phyloP scores from a whole-genome alignment of 768 basidiomycete genomes.

The Hericium rajendrae region DNA sequence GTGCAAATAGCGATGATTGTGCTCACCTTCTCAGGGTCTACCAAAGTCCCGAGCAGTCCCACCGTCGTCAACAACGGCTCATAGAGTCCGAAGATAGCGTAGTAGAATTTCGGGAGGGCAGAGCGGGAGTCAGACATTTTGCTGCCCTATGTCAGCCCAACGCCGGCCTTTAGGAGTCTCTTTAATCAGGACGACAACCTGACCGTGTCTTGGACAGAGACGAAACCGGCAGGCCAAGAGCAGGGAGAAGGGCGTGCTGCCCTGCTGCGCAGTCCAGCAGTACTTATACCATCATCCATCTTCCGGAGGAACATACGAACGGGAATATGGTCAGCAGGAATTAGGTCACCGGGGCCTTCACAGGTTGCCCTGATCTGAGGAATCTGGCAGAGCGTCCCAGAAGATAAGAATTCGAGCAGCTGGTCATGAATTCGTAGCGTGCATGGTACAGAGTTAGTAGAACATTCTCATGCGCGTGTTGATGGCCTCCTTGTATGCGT shows the following conservation, averaged over 20 bases:
- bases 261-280: not conserved
- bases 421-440: not conserved
- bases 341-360: not conserved
- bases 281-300: not conserved
- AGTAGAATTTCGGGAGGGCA: slow-evolving; percentile 67
- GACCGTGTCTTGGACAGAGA: too few species aligned
- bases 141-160: not conserved
- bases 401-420: too few species aligned
- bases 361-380: not conserved
- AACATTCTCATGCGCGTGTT: not conserved
- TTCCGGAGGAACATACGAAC: not conserved
- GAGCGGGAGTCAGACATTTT: slow-evolving; percentile 37
- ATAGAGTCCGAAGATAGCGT: slow-evolving; percentile 61
- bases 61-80: slow-evolving; percentile 58
- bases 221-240: not conserved
- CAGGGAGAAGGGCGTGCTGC: not conserved
- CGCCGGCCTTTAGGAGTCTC: too few species aligned
- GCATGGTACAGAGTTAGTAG: not conserved
- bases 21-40: slow-evolving; percentile 56
- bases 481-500: too few species aligned
- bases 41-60: slow-evolving; percentile 57
- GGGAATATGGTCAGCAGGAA: not conserved
- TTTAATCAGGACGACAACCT: too few species aligned
- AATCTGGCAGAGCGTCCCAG: not conserved
- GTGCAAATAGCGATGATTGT: slow-evolving; percentile 4